These are phyloP conservation scores for Cymbidium sinense DNA, from an alignment of 106 monocot species.

Conservation along the genomic window DNA sequence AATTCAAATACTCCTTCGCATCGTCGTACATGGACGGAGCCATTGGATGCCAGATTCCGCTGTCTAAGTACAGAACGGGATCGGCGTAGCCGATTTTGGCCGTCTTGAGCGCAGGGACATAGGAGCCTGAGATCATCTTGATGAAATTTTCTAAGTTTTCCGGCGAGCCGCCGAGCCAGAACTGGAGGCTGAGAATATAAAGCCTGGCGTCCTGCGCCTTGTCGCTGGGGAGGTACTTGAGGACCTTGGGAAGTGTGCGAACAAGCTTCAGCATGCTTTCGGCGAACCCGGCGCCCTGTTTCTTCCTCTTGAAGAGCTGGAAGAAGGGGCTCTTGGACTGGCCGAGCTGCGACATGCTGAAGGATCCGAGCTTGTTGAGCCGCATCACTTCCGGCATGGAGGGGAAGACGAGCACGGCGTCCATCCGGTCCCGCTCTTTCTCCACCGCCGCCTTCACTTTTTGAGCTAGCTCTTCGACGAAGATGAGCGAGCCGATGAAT, in stretches of 20 bases:
- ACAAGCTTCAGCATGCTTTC: constrained; percentile 75
- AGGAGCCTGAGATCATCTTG: constrained; percentile 63
- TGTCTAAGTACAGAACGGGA: constrained; percentile 57
- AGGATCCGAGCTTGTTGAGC: constrained; percentile 75
- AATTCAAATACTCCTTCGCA: constrained; percentile 69
- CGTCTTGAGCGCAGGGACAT: constrained; percentile 48
- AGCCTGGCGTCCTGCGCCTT: constrained; percentile 67
- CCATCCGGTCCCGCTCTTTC: constrained; percentile 55
- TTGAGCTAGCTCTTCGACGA: constrained; percentile 63
- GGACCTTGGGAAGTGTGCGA: constrained; percentile 57
- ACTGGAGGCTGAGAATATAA: constrained; percentile 75
- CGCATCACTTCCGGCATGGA: constrained; percentile 84
- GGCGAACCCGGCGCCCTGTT: constrained; percentile 51
- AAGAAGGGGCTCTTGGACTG: constrained; percentile 75
- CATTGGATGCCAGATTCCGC: constrained; percentile 64
- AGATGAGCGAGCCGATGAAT: constrained; percentile 70
- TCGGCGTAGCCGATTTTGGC: constrained; percentile 38
- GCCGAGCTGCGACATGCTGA: constrained; percentile 76
- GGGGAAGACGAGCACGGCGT: constrained; percentile 65
- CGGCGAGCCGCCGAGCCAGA: constrained; percentile 73
- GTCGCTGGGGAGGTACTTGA: constrained; percentile 73
- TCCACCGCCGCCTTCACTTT: constrained; percentile 60
- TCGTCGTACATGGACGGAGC: constrained; percentile 67
- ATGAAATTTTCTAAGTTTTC: constrained; percentile 67
- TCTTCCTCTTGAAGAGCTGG: constrained; percentile 66